Percentiles rank a stretch among this genome's conserved stretches.
phyloP scores from a whole-genome alignment of 345 rosid genomes.

The Eutrema yunnanense region DNA sequence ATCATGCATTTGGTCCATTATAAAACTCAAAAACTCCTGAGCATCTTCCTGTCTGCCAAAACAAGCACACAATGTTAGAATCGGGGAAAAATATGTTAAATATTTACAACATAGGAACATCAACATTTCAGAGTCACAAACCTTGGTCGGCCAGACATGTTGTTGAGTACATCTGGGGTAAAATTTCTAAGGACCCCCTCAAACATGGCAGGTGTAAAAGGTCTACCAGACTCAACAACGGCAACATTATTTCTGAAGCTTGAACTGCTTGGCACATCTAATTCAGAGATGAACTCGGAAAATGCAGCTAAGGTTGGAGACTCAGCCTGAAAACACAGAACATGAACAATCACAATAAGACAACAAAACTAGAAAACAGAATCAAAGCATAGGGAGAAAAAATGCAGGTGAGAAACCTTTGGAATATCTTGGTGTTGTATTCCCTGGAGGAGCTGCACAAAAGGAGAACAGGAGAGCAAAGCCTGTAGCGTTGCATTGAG shows the following conservation, averaged over 20 bases:
- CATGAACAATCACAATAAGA: slow-evolving; percentile 3
- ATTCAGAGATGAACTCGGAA: slow-evolving; percentile 54
- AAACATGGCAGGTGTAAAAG: slow-evolving; percentile 79
- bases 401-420: slow-evolving; percentile 40
- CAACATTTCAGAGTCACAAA: slow-evolving; percentile 29
- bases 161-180: slow-evolving; percentile 77
- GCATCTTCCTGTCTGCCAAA: slow-evolving; percentile 96
- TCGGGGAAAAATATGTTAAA: neutral
- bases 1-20: slow-evolving; percentile 89
- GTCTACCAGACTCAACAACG: slow-evolving; percentile 59
- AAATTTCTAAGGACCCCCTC: slow-evolving; percentile 70
- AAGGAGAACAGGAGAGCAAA: slow-evolving; percentile 77
- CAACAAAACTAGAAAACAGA: neutral
- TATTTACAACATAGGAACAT: neutral
- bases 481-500: slow-evolving; percentile 93
- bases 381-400: neutral
- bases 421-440: slow-evolving; percentile 49
- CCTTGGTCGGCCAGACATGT: slow-evolving; percentile 85
- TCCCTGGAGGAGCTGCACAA: slow-evolving; percentile 69
- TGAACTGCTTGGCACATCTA: slow-evolving; percentile 46
- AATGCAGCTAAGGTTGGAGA: slow-evolving; percentile 78
- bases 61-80: slow-evolving; percentile 1
- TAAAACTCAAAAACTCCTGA: slow-evolving; percentile 86
- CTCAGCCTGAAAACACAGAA: slow-evolving; percentile 47
- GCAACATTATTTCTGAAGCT: slow-evolving; percentile 41